Evolutionary conservation across 805 yeast species (phyloP), one percentile per base, ranked within the genome.

Genomic region (Suhomyces sp.): DNA sequence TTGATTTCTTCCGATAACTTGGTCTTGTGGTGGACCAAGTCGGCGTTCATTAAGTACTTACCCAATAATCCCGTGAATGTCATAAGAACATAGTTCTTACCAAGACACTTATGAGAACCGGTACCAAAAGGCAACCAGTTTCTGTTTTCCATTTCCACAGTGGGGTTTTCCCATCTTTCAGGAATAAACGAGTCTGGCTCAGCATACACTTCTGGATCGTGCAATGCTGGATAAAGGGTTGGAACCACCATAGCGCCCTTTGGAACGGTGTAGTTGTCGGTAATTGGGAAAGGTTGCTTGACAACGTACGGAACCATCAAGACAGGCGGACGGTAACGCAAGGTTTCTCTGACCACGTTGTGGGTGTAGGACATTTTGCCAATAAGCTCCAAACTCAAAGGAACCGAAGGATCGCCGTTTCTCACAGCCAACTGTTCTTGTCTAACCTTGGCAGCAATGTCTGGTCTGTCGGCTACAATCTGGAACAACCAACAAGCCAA

Each of bases 401-500:
- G 85, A 50, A 70, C 75, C 58, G 71, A 64, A 52, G 89, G 87
- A 68, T 93, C 92, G 63, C 88, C 86, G 61, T 80, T 78, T 76
- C 98, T 87, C 52, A 94, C 88, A 9, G 77, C 74, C 62, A 92
- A 70, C 77, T 94, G 99, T 73, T 94, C 99, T 71, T 88, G 89
- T 75, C 98, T 88, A 58, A 94, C 82, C 72, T 92, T 92, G 41
- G 72, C 78, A 69, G 84, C 83, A 54, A 94, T 87, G 59, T 94
- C 98, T 41, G 97, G 97, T 66, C 97, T 84, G 70, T 94, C 99
- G 56, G 97, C 92, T 52, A 91, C 86, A 62, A 91, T 83, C 79
- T 94, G 99, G 84, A 93, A 94, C 65, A 94, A 79, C 99, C 99
- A 94, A 73, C 98, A 93, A 57, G 97, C 94, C 61, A 96, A 85